Conservation (phyloP, 208 protist genomes). For the Naegleria lovaniensis region DNA sequence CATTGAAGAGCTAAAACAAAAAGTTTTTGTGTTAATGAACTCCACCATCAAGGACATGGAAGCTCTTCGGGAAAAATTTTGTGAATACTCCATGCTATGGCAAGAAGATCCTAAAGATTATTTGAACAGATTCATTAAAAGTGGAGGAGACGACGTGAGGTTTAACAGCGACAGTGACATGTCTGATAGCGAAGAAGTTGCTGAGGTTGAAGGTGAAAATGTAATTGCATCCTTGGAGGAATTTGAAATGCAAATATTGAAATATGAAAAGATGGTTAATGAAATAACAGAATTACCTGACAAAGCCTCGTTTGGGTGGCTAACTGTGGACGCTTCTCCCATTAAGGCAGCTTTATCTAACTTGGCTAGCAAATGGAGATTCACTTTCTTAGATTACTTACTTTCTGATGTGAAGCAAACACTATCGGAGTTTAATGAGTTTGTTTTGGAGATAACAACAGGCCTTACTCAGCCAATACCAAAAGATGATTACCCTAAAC, state of each 20-base stretch:
- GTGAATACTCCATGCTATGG: constrained; percentile 13
- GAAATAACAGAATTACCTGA: constrained; percentile 37
- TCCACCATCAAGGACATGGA: background rate
- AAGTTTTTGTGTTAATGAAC: background rate
- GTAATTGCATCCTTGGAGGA: background rate
- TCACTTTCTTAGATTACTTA: constrained; percentile 48
- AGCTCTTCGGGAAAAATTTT: background rate
- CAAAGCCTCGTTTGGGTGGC: constrained; percentile 43
- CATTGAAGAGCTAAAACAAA: background rate
- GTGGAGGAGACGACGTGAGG: background rate
- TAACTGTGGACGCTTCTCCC: constrained; percentile 52
- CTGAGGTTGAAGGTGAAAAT: background rate
- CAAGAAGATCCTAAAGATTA: constrained; percentile 12
- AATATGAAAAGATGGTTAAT: constrained; percentile 19
- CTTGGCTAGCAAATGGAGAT: constrained; percentile 49
- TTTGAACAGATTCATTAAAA: background rate
- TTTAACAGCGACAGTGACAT: background rate
- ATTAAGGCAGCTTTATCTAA: constrained; percentile 48
- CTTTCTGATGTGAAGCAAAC: constrained; percentile 33
- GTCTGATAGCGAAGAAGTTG: background rate
- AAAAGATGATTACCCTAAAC: constrained; percentile 40
- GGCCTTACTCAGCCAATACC: constrained; percentile 35
- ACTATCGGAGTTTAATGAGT: constrained; percentile 23
- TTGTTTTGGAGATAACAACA: constrained; percentile 25
- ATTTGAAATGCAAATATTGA: constrained; percentile 19